Conservation (phyloP, 495 filamentous ascomycete genomes). For the Aspergillus bertholletiae region DNA sequence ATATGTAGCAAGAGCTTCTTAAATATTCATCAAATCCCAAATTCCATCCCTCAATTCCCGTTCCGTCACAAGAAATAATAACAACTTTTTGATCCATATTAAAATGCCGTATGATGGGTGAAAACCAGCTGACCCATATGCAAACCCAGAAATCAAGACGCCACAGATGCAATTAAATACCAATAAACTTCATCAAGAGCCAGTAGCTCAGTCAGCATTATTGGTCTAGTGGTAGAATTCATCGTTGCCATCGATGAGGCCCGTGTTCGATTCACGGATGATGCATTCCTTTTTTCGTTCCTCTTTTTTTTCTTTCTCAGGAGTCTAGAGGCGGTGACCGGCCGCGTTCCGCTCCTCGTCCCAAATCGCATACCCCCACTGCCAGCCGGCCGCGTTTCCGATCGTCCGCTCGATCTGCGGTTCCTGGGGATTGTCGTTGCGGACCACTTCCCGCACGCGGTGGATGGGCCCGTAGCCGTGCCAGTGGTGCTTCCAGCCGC, state of each 20-base stretch:
- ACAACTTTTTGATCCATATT: neutral
- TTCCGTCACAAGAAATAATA: neutral
- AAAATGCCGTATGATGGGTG: neutral
- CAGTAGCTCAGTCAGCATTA: constrained; percentile 28
- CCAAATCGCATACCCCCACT: constrained; percentile 11
- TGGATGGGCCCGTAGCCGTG: neutral
- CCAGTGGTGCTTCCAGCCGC: constrained; percentile 9
- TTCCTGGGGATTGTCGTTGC: neutral
- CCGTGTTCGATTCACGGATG: constrained; percentile 58
- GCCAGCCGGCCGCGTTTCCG: constrained; percentile 7
- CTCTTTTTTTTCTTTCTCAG: constrained; percentile 11
- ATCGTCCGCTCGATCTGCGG: neutral
- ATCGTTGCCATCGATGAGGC: constrained; percentile 58
- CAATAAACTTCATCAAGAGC: neutral
- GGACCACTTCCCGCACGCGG: neutral
- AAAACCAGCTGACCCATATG: neutral
- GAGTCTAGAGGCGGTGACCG: neutral
- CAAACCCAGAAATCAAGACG: neutral
- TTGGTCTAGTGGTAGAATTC: constrained; percentile 61
- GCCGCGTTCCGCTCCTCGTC: neutral
- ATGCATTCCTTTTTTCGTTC: constrained; percentile 27
- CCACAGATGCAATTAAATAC: neutral
- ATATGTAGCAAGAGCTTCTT: too few relatives aligned
- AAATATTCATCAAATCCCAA: too few relatives aligned
- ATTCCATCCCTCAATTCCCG: neutral